A percentile compares a stretch with the other conserved stretches of the same genome.
Conservation (phyloP, 129 eudicot species). For the Dittrichia graveolens region DNA sequence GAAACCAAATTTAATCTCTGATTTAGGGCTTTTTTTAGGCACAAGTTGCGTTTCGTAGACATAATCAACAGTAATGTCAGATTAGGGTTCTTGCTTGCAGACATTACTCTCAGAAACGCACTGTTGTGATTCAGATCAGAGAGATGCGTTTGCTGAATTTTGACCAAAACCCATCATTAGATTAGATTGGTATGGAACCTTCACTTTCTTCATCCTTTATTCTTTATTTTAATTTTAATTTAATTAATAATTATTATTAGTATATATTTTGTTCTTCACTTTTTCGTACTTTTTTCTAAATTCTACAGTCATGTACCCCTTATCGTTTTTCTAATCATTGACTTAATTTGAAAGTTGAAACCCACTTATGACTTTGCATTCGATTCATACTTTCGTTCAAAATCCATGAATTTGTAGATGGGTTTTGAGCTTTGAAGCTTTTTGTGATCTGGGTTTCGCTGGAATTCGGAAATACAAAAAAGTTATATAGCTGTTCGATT, state of each 20-base stretch:
- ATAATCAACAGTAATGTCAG: slow-evolving; percentile 39
- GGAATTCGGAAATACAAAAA: not conserved
- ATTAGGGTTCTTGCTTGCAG: slow-evolving; percentile 37
- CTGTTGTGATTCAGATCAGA: slow-evolving; percentile 32
- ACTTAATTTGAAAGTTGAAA: slow-evolving; percentile 20
- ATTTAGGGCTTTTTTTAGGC: slow-evolving; percentile 26
- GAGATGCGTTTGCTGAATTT: slow-evolving; percentile 27
- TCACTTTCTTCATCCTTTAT: slow-evolving; percentile 41
- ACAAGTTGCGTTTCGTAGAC: slow-evolving; percentile 30
- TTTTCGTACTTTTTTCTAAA: slow-evolving; percentile 9
- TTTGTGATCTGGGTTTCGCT: slow-evolving; percentile 25
- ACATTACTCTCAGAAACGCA: slow-evolving; percentile 29
- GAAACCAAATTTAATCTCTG: slow-evolving; percentile 19
- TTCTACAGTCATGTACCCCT: slow-evolving; percentile 12
- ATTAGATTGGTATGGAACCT: slow-evolving; percentile 40
- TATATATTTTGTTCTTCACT: not conserved
- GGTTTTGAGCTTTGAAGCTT: slow-evolving; percentile 23
- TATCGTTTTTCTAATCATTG: slow-evolving; percentile 28
- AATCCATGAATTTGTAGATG: slow-evolving; percentile 17
- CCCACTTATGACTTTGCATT: slow-evolving; percentile 21
- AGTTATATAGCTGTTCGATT: not conserved
- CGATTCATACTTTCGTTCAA: slow-evolving; percentile 1
- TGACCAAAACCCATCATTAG: slow-evolving; percentile 20
- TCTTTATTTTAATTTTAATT: slow-evolving; percentile 17
- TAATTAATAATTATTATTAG: slow-evolving; percentile 12